Evolutionary conservation across 495 filamentous ascomycete genomes (phyloP), one percentile per base, ranked within the genome.

Genomic region (Aspergillus cavernicola): DNA sequence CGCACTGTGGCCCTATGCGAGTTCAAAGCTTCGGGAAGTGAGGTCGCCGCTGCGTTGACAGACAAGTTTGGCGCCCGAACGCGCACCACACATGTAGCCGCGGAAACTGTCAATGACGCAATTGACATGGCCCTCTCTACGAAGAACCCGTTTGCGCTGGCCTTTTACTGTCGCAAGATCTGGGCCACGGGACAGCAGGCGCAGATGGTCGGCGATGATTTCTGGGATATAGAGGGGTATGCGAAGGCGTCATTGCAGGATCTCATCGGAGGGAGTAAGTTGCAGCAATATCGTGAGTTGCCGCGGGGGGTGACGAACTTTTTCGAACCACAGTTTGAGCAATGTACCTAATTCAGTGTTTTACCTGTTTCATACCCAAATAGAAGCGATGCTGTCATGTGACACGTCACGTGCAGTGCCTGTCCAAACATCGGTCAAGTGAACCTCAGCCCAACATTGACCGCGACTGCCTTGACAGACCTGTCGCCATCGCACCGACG

Each of bases 101-200:
- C 11, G 12, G 31, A 33, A 10, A 10, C 4, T 6, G 31, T 33
- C 31, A 33, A 33, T 33, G 4, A 10, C 4, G 11, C 31, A 10
- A 33, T 33, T 13, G 31, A 33, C 4, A 10, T 6, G 4, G 4
- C 4, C 11, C 7, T 33, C 31, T 6, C 4, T 10, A 33, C 4
- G 31, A 10, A 58, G 59, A 22, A 26, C 7, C 29, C 44, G 16
- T 24, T 60, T 32, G 55, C 49, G 8, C 6, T 60, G 6, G 31
- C 55, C 12, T 46, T 18, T 12, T 60, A 58, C 22, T 58, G 57
- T 31, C 59, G 59, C 18, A 53, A 53, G 20, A 33, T 60, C 1
- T 62, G 59, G 63, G 59, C 51, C 31, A 36, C 51, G 13, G 62
- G 62, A 36, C 31, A 56, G 12, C n/a, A 35, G 35, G 15, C 18